Evolutionary conservation across 306 rosid genomes (phyloP).

Genomic region (Leucaena leucocephala): DNA sequence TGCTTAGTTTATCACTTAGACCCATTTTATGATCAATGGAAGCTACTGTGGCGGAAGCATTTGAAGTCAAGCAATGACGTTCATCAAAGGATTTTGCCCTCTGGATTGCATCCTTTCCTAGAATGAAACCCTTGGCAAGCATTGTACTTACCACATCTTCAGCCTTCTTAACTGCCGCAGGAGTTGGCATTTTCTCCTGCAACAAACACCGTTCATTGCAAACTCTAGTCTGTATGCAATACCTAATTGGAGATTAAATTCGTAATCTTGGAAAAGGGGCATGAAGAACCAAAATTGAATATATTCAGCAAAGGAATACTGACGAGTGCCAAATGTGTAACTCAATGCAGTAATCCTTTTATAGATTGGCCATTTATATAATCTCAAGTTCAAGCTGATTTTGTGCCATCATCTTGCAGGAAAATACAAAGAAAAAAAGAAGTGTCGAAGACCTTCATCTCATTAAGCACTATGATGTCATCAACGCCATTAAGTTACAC

Average conservation of each 20-base stretch:
- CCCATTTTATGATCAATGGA: constrained; percentile 67
- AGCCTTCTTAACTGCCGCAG: constrained; percentile 57
- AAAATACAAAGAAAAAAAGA: not conserved
- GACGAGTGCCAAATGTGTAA: not conserved
- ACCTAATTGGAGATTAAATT: too few species aligned
- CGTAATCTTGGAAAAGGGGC: too few species aligned
- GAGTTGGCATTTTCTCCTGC: constrained; percentile 51
- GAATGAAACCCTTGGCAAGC: constrained; percentile 75
- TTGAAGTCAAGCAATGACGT: constrained; percentile 58
- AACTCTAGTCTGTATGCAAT: not conserved
- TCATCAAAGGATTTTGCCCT: constrained; percentile 73
- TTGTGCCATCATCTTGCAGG: not conserved
- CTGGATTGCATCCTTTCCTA: constrained; percentile 74
- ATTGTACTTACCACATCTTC: constrained; percentile 78
- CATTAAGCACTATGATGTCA: not conserved
- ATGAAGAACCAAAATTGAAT: not conserved
- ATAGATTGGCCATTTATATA: not conserved
- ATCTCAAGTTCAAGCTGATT: constrained; percentile 3
- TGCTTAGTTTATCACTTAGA: constrained; percentile 56
- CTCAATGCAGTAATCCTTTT: not conserved
- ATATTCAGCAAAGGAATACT: not conserved
- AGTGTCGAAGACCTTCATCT: not conserved
- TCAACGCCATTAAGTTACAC: not conserved
- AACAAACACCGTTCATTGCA: constrained; percentile 20
- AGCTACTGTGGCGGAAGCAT: constrained; percentile 67